phyloP scores from a whole-genome alignment of 805 yeast species.

The Metschnikowia gruessii region DNA sequence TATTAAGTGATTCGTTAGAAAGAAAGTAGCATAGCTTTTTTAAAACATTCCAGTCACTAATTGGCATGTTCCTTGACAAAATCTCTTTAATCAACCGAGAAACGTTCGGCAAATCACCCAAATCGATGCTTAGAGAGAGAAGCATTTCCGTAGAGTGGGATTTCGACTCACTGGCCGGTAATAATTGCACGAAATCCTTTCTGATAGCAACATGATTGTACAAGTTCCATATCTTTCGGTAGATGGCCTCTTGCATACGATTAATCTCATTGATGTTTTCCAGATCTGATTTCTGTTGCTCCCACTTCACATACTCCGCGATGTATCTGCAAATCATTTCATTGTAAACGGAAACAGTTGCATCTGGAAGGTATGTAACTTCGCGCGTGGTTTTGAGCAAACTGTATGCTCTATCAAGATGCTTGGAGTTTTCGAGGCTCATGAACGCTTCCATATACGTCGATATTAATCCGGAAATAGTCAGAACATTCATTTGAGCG shows the following conservation, averaged over 20 bases:
- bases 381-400: constrained; percentile 29
- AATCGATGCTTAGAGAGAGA: constrained; percentile 31
- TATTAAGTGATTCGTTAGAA: constrained; percentile 24
- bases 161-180: not conserved
- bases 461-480: constrained; percentile 41
- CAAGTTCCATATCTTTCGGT: constrained; percentile 29
- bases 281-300: constrained; percentile 11
- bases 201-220: constrained; percentile 36
- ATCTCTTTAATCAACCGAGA: constrained; percentile 38
- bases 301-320: constrained; percentile 20
- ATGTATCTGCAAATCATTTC: constrained; percentile 30
- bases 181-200: constrained; percentile 23
- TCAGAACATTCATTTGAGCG: constrained; percentile 19
- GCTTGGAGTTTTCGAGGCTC: constrained; percentile 19
- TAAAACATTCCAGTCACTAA: constrained; percentile 28
- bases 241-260: constrained; percentile 14
- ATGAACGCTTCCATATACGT: constrained; percentile 40
- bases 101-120: constrained; percentile 33
- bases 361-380: constrained; percentile 36
- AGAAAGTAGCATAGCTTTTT: constrained; percentile 32
- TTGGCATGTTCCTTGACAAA: constrained; percentile 29
- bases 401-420: constrained; percentile 23
- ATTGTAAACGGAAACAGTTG: constrained; percentile 29
- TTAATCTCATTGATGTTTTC: constrained; percentile 5
- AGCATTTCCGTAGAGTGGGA: constrained; percentile 28